Percentiles rank a stretch among this genome's conserved stretches.
Evolutionary conservation across 495 filamentous ascomycete species (phyloP).

Genomic region (Cairneyella variabilis): DNA sequence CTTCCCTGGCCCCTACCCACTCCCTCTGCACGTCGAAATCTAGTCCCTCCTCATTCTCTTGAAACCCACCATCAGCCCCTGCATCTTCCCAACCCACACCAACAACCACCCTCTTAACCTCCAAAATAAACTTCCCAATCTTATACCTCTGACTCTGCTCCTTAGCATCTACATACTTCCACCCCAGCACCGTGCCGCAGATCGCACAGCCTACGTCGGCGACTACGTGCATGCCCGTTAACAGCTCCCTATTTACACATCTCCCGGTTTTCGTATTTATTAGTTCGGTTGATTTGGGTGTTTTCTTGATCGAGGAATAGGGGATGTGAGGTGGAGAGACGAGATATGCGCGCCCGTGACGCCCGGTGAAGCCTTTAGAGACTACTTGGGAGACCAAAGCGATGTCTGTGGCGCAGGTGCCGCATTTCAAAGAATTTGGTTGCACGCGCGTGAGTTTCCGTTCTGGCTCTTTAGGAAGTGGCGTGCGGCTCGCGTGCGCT

Average conservation of each 20-base stretch:
- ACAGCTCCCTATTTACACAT: constrained; percentile 65
- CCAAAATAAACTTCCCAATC: constrained; percentile 93
- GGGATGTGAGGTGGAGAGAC: constrained; percentile 50
- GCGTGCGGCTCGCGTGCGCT: too few relatives aligned
- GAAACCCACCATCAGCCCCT: constrained; percentile 8
- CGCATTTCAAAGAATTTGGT: constrained; percentile 59
- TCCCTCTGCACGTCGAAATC: constrained; percentile 10
- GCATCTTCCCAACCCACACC: constrained; percentile 67
- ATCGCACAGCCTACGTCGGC: constrained; percentile 52
- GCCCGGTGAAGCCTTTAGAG: constrained; percentile 87
- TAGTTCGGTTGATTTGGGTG: constrained; percentile 25
- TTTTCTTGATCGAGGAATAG: constrained; percentile 1
- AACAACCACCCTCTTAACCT: constrained; percentile 68
- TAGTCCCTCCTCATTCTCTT: constrained; percentile 2
- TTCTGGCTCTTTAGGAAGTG: neutral
- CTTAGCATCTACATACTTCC: constrained; percentile 89
- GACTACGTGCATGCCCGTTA: constrained; percentile 71
- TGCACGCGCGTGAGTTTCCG: constrained; percentile 6
- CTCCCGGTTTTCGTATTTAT: constrained; percentile 44
- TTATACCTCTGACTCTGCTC: constrained; percentile 85
- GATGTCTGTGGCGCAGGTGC: constrained; percentile 68
- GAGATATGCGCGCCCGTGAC: constrained; percentile 91
- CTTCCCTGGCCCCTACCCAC: neutral
- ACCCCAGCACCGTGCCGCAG: constrained; percentile 71
- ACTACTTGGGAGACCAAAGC: constrained; percentile 77